A percentile compares a stretch with the other conserved stretches of the same genome.
Conservation (phyloP, 345 rosid genomes). For the Leavenworthia alabamica region DNA sequence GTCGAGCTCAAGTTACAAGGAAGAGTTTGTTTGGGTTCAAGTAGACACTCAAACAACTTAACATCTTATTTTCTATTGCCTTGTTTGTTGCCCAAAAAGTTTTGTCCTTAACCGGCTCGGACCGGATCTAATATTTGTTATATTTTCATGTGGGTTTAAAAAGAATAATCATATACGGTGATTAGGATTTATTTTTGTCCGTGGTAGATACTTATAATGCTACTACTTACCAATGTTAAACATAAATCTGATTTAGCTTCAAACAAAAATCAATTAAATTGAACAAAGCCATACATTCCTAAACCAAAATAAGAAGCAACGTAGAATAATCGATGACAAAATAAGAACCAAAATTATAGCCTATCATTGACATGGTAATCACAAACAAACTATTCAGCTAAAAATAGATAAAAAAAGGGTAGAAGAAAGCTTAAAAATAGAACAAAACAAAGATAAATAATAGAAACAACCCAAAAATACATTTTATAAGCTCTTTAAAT, state of each 20-base stretch:
- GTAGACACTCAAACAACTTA: slow-evolving; percentile 33
- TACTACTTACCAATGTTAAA: no score
- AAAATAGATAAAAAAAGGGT: slow-evolving; percentile 8
- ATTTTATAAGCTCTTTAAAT: slow-evolving; percentile 1
- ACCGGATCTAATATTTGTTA: background rate
- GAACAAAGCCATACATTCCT: background rate
- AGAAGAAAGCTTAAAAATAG: slow-evolving; percentile 11
- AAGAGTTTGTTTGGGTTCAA: slow-evolving; percentile 88
- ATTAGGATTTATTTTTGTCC: no score
- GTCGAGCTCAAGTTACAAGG: slow-evolving; percentile 43
- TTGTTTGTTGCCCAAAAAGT: slow-evolving; percentile 6
- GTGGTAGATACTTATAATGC: background rate
- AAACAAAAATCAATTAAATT: no score
- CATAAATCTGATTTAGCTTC: no score
- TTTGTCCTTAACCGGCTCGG: slow-evolving; percentile 12
- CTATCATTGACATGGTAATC: background rate
- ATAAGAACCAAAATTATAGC: background rate
- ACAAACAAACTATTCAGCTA: slow-evolving; percentile 5
- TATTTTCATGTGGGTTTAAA: background rate
- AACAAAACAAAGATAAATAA: background rate
- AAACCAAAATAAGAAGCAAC: background rate
- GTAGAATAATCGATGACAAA: no score
- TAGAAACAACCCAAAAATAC: slow-evolving; percentile 11
- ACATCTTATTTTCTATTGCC: background rate
- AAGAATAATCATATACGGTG: background rate